Conservation (phyloP, 2,329 filamentous ascomycete species). For the Aspergillus clavatus region DNA sequence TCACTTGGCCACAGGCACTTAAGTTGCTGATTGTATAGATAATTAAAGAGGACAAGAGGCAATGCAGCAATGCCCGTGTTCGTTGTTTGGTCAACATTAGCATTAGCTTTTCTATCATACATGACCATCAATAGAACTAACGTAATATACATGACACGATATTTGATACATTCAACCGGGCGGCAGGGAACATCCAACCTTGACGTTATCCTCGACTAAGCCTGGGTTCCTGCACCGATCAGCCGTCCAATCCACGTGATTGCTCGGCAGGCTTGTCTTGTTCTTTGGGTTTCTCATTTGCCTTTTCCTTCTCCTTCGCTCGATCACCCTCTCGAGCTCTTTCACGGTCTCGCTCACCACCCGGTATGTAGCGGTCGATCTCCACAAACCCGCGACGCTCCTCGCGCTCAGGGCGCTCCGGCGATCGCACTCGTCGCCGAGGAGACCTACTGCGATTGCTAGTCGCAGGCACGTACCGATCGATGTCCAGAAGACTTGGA, state of each 20-base stretch:
- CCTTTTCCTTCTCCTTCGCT: constrained; percentile 11
- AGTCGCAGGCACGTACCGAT: constrained; percentile 41
- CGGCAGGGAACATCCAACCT: too few species aligned
- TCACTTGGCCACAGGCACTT: background rate
- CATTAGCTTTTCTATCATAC: constrained; percentile 11
- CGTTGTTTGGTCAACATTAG: background rate
- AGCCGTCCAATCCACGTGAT: constrained; percentile 5
- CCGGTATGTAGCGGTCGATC: constrained; percentile 45
- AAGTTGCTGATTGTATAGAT: too few species aligned
- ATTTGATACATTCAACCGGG: background rate
- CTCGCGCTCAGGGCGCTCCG: constrained; percentile 33
- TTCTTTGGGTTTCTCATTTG: constrained; percentile 10
- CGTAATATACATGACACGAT: background rate
- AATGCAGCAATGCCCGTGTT: background rate
- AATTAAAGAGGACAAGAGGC: too few species aligned
- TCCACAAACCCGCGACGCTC: constrained; percentile 32
- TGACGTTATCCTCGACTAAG: background rate
- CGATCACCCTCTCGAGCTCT: constrained; percentile 18
- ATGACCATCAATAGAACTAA: constrained; percentile 8
- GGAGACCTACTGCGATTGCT: constrained; percentile 40
- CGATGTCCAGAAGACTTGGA: constrained; percentile 36
- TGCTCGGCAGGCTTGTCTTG: constrained; percentile 17
- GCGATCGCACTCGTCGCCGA: constrained; percentile 35
- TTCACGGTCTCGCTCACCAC: constrained; percentile 28
- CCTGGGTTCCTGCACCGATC: background rate